Evolutionary conservation across 306 rosid species (phyloP), one percentile per base, ranked within the genome.

Genomic region (Rubus parviflorus): DNA sequence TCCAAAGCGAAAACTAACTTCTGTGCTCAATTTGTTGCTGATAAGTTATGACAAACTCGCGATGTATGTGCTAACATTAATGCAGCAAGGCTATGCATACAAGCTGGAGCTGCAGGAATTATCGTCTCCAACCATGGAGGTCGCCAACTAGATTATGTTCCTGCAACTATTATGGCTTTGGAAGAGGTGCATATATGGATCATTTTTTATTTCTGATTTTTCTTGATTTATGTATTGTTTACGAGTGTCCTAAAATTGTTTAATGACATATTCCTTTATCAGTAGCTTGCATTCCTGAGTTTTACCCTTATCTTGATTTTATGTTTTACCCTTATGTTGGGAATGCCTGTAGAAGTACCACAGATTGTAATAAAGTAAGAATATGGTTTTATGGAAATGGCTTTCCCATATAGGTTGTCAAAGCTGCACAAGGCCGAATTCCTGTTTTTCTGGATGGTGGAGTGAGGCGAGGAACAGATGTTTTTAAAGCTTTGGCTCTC

Each of bases 381-480:
- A 54, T 11, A 61, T 37, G 61, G 57, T 42, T 43, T 11, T 40
- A 41, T 12, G 53, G 0, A 77, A 22, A 62, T 68, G 51, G 78
- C 48, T 30, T 53, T 49, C 13, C 54, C 7, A 17, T 76, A 57
- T 22, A 95, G 98, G 98, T 95, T 14, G 98, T 95, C 20, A 88
- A 92, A 89, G 98, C 96, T 74, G 97, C 96, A 73, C 91, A 87
- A 81, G 98, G 98, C 2, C 89, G 85, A 35, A 15, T 92, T 87
- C 98, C 98, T 16, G 97, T 95, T 6, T 92, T 95, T 74, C 64
- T 95, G 86, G 98, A 95, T 58, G 97, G 98, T 25, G 98, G 98
- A 64, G 93, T 95, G 1, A 91, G 93, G n/a, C 95, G 97, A 76
- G 98, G 98, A 84, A 95, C 97, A 3, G 98, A 95, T 78, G 97